Base-by-base conservation (phyloP, 495 filamentous ascomycete genomes). In the Acidiella bohemica region DNA sequence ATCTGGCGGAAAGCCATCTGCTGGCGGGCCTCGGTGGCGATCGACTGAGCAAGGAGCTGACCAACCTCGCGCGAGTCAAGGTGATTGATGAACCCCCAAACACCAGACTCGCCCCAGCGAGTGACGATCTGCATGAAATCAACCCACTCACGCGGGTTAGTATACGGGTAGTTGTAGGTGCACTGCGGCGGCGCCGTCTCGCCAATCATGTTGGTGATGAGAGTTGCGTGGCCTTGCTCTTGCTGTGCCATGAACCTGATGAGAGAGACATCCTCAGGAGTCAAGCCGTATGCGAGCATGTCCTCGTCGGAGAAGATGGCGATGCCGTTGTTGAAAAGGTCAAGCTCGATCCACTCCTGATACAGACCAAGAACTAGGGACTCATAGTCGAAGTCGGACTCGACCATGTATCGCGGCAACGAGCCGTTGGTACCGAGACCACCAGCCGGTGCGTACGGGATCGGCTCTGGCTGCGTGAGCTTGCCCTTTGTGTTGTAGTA, bases 1-100 rank as follows among this genome's bases (percentile, higher is more conserved):
- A 92, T 82, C 48, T 93, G 84, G 17, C 84, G 79, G 70, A 90
- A 93, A 41, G 81, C 80, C 66, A 85, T 69, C 62, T 94, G 82
- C 61, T 93, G 86, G 2, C 85, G 76, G 11, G 81, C 79, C 51
- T 93, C 86, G n/a, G 76, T 80, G 17, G 81, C 71, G 59, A 94
- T 81, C 18, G 76, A 76, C 56, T 84, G 78, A 9, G 80, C 61
- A 1, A 93, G 68, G 14, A 93, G 59, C 49, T 77, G 74, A 0
- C 68, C 81, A 12, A 78, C 78, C 39, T 84, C 77, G 12, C 81
- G 75, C 1, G 78, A 78, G 55, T 92, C 74, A 12, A 93, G 67
- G 55, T 93, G 84, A 35, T 76, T 69, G 41, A 92, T 64, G 59
- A 88, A 93, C 1, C 50, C 50, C 59, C 82, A 87, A 1, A 87